A percentile compares a stretch with the other conserved stretches of the same genome.
Evolutionary conservation across 2,329 filamentous ascomycete species (phyloP).

Genomic region (Trichoderma semiorbis): DNA sequence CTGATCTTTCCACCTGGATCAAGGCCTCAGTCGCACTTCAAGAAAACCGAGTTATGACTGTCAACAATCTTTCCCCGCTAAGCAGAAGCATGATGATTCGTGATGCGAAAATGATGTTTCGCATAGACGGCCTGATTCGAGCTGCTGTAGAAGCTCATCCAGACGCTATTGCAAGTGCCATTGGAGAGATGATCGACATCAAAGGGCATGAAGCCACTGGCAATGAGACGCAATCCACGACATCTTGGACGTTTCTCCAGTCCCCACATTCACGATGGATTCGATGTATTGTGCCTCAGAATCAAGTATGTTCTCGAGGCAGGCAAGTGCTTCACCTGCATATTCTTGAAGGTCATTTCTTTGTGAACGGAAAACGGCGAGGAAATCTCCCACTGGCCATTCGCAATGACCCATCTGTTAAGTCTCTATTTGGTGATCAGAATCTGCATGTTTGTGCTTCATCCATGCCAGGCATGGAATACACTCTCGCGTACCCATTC

Average conservation of each 20-base stretch:
- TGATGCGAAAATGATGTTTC: constrained; percentile 22
- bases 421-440: constrained; percentile 52
- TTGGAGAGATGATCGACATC: not conserved
- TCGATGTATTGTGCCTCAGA: not conserved
- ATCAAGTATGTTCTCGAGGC: not conserved
- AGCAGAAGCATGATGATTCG: constrained; percentile 21
- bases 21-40: constrained; percentile 27
- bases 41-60: constrained; percentile 23
- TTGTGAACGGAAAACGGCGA: constrained; percentile 36
- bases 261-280: not conserved
- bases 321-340: constrained; percentile 34
- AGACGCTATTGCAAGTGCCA: too few relatives aligned
- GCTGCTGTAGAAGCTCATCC: not conserved
- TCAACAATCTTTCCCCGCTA: constrained; percentile 15
- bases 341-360: constrained; percentile 29
- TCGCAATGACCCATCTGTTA: constrained; percentile 40
- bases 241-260: not conserved
- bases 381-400: constrained; percentile 51
- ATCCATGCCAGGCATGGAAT: constrained; percentile 48
- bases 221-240: not conserved
- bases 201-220: not conserved
- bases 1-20: constrained; percentile 23
- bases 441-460: constrained; percentile 53
- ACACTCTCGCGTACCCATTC: constrained; percentile 33
- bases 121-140: not conserved